Evolutionary conservation across 2,329 filamentous ascomycete genomes (phyloP), one percentile per base, ranked within the genome.

Genomic region (Ceratocystis harringtonii): DNA sequence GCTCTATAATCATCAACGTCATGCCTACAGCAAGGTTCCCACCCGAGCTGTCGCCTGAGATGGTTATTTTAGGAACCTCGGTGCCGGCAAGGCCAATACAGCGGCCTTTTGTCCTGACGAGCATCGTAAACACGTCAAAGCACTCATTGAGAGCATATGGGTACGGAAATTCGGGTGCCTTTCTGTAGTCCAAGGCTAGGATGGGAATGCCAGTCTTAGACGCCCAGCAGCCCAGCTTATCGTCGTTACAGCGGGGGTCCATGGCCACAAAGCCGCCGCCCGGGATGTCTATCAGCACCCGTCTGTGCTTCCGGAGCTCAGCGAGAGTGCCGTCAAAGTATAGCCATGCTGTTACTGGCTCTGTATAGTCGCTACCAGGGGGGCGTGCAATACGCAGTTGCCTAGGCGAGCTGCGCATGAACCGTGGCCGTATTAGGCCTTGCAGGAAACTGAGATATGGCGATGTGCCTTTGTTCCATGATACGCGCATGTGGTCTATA

Each of bases 251-350:
- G 60, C 94, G 80, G n/a, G 94, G 94, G 67, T 90, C 86, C 94
- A 99, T 99, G 19, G 94, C 92, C 12, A 99, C 92, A 69, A 95
- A 99, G 0, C 94, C 94, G 41, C 94, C 94, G 1, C 94, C 94
- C 0, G 94, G 94, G 2, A 97, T 85, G 74, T 99, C 94, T 44
- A 99, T 73, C 1, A 99, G 82, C 32, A 99, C 75, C 70, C 88
- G 88, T 62, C 83, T 86, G 72, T 95, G 88, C 52, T 87, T 82
- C 71, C 85, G 84, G 58, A 96, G 78, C 60, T 90, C 86, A 1
- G 86, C 84, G 6, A 96, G 75, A 0, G 92, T 87, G 0, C 94
- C 94, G 71, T 97, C 90, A 71, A 92, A 99, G 74, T 96, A 99
- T 41, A 99, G 78, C 92, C 92, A 97, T 1, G 84, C 92, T 66